Evolutionary conservation across 2,329 filamentous ascomycete genomes (phyloP), one percentile per base, ranked within the genome.

Genomic region (Fusarium sp.): DNA sequence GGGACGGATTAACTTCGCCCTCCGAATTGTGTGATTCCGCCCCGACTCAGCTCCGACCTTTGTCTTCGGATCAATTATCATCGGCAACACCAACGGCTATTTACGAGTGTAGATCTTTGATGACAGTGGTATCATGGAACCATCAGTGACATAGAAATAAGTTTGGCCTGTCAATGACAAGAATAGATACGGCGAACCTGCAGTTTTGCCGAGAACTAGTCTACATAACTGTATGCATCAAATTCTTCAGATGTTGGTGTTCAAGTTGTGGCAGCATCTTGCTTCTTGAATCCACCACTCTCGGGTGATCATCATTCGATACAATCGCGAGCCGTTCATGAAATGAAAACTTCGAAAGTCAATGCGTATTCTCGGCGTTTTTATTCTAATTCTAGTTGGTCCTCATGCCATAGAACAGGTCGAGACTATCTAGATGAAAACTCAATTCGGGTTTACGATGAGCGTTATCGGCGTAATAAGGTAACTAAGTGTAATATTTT

Each of bases 1-100:
- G 65, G 1, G 29, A 62, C 63, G 64, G 65, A 62, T 68, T 42
- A 68, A 62, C 41, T 62, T 68, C 56, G 47, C 39, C 33, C 42
- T 50, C 65, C 65, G 65, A 62, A 62, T 45, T 68, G 42, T 63
- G 47, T 49, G 65, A 50, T 41, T 15, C 64, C 52, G 29, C 33
- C 11, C 64, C 52, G 47, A 38, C 15, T 3, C 14, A 46, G 29
- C 33, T 60, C 53, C 41, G 65, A 45, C 45, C 29, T 17, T 4
- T 7, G n/a, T 15, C 8, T n/a, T 55, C 55, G 65, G 63, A 68
- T 68, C 35, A 41, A 62, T 12, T 31, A 31, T 49, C 39, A 53
- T 18, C 36, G 14, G 11, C 36, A 35, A 22, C n/a, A 35, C 42
- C 53, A 36, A 8, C 22, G 11, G 27, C 35, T 22, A 31, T 6